Evolutionary conservation across 2,329 filamentous ascomycete genomes (phyloP).

Genomic region (Blastomyces percursus): DNA sequence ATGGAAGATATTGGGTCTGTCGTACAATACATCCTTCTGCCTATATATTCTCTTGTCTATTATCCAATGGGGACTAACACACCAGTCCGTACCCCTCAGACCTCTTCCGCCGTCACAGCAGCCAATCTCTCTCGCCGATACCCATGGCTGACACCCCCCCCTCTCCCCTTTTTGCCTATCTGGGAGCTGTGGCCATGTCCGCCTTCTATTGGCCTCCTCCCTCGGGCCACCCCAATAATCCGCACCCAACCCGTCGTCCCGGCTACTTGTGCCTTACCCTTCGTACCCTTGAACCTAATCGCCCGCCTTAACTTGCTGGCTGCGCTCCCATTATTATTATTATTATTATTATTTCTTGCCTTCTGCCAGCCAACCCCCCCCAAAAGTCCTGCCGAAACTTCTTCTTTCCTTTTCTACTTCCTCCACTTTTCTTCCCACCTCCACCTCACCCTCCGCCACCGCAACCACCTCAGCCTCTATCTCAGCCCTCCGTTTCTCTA

Average conservation of each 20-base stretch:
- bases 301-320: no score
- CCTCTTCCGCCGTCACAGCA: no score
- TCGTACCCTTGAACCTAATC: no score
- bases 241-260: neutral
- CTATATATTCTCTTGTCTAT: no score
- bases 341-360: neutral
- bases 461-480: constrained; percentile 13
- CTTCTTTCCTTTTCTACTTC: constrained; percentile 27
- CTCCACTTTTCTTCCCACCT: constrained; percentile 13
- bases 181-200: neutral
- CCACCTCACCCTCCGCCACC: constrained; percentile 10
- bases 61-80: no score
- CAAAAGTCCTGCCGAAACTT: constrained; percentile 8
- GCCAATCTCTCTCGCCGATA: no score
- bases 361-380: constrained; percentile 19
- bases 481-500: constrained; percentile 8
- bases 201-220: neutral
- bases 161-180: neutral
- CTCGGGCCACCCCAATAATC: neutral
- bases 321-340: neutral
- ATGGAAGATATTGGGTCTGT: no score
- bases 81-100: no score
- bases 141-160: no score
- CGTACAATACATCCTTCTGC: no score
- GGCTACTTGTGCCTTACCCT: neutral